These are phyloP conservation scores for Cladosporium cucumerinum DNA, from an alignment of 2,329 filamentous ascomycete genomes.

Conservation along the genomic window DNA sequence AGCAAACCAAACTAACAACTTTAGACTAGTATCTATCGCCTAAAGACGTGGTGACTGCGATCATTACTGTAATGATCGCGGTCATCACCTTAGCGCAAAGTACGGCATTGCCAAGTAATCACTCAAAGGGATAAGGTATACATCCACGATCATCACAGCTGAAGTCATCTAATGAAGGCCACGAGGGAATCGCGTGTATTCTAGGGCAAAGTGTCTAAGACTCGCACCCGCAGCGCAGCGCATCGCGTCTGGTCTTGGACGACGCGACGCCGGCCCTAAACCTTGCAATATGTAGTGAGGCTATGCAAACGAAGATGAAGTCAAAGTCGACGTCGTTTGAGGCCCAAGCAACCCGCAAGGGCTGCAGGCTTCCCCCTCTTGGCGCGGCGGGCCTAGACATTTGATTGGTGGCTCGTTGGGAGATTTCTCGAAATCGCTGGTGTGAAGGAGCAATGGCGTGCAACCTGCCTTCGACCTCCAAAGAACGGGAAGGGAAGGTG, in stretches of 20 bases:
- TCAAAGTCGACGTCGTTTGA: background rate
- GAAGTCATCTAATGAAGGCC: background rate
- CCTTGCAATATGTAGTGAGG: constrained; percentile 1
- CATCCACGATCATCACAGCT: too few species aligned
- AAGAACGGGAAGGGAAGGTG: background rate
- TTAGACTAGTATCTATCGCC: too few species aligned
- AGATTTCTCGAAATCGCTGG: background rate
- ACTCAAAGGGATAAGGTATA: too few species aligned
- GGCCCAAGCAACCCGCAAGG: background rate
- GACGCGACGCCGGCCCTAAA: background rate
- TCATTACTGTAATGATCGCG: too few species aligned
- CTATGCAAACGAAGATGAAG: background rate
- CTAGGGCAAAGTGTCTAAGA: background rate
- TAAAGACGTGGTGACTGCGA: too few species aligned
- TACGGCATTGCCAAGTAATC: too few species aligned
- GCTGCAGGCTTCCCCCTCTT: background rate
- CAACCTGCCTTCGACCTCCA: background rate
- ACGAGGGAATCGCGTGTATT: too few species aligned
- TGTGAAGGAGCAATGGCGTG: background rate
- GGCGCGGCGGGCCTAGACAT: background rate
- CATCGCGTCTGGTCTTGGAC: background rate
- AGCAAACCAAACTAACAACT: too few species aligned
- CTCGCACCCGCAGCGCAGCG: background rate
- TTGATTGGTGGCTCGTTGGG: background rate
- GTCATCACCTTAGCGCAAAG: too few species aligned